Evolutionary conservation across 2,329 filamentous ascomycete species (phyloP), one percentile per base, ranked within the genome.

Genomic region (Hymenoscyphus repandus): DNA sequence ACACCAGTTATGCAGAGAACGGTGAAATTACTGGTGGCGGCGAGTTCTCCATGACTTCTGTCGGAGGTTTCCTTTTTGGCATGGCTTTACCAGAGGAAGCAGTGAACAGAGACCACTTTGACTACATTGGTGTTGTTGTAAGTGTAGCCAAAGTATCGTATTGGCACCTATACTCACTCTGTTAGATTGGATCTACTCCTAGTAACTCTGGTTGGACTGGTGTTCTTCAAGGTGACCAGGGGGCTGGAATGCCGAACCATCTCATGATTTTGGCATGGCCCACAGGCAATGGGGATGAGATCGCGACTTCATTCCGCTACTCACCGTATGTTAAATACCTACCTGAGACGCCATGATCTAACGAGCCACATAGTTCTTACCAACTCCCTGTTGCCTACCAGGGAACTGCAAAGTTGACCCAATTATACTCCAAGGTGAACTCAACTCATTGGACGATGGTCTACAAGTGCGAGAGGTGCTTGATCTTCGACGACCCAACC

Each of bases 391-490:
- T 72, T 0, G 60, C 76, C 33, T 86, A 87, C 65, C 72, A 73
- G 1, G 85, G 85, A 49, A 72, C 80, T 55, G 82, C 83, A 7
- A 80, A 73, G 32, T 64, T 87, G 20, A 83, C 78, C 0, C 76
- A 82, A 56, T 77, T 86, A 54, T 78, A 76, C 12, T 75, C 77
- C 12, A 74, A 69, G 22, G 70, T 85, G 50, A 83, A 77, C 58
- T 71, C 72, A 13, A 80, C 77, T 22, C 70, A 77, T 56, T 88
- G 79, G 64, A 77, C 77, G 41, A 63, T 86, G 43, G 74, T 85
- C n/a, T 88, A 85, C 69, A 75, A 80, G 42, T 88, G 84, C 66
- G 66, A 82, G 57, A 72, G 74, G 57, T 82, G 79, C 63, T 69
- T 80, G 18, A 60, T 70, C 1, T 82, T 78, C 75, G 67, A 76